Base-by-base conservation (phyloP, 805 yeast species). In the Ogataea naganishii region DNA sequence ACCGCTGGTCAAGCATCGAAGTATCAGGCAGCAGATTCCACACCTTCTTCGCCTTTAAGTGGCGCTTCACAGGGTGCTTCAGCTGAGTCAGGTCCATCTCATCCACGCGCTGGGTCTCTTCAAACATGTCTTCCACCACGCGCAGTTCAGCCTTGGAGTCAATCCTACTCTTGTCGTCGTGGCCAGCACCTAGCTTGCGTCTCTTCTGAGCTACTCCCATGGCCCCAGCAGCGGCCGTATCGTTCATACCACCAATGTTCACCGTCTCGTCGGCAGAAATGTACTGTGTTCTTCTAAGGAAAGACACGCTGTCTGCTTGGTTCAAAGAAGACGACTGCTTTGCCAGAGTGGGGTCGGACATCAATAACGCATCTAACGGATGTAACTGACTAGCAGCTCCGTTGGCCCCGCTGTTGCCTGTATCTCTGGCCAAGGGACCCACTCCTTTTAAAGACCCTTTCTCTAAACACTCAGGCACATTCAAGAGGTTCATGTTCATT, bases 201-300 rank as follows among this genome's bases (percentile, higher is more conserved):
- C 35, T 41, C 35, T 47, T 44, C 23, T 43, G 36, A 28, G 39
- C n/a, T n/a, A n/a, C n/a, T n/a, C n/a, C n/a, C 11, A 29, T 24
- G 1, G 35, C 14, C 34, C 34, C 41, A 15, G 35, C 36, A 29
- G 40, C 37, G 15, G 39, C 45, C 18, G 41, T 40, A 11, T 44
- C 46, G n/a, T n/a, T n/a, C n/a, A n/a, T n/a, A 13, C 33, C 43
- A 4, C 39, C 40, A 3, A 49, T 38, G 31, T 36, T 38, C 18
- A 38, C 41, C 18, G 50, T 22, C 48, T 66, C 66, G 30, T 73
- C 77, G 21, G 81, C 74, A 8, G 94, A 72, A 35, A 85, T 80
- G 52, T 89, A 89, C 51, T 92, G 97, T 0, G 98, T 89, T 60
- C 97, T 76, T 61, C 96, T 77, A 51, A 89, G 66, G 58, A 89